Conservation (phyloP, 2,329 filamentous ascomycete species). For the Penicillium carneum region DNA sequence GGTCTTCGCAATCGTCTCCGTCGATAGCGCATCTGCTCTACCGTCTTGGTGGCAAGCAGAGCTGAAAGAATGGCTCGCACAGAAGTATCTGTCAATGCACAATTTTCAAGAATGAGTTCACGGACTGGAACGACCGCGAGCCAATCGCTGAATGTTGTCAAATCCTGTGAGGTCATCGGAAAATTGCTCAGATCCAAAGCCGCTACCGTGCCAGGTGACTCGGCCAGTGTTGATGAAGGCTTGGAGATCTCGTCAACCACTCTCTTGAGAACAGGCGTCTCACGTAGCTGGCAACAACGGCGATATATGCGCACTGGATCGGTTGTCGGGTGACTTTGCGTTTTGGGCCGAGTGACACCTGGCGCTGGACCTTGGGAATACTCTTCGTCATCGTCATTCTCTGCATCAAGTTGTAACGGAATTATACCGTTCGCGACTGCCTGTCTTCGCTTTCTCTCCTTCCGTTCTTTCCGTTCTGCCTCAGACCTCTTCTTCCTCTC, state of each 20-base stretch:
- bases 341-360: slow-evolving; percentile 53
- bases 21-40: slow-evolving; percentile 63
- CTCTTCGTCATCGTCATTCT: slow-evolving; percentile 68
- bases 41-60: slow-evolving; percentile 77
- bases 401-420: slow-evolving; percentile 80
- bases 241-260: slow-evolving; percentile 86
- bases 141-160: slow-evolving; percentile 89
- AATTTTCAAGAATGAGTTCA: slow-evolving; percentile 85
- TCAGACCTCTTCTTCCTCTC: slow-evolving; percentile 97
- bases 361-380: slow-evolving; percentile 53
- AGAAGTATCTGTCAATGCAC: slow-evolving; percentile 84
- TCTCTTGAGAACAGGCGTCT: slow-evolving; percentile 89
- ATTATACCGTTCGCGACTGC: slow-evolving; percentile 88
- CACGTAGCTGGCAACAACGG: slow-evolving; percentile 89
- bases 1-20: slow-evolving; percentile 51
- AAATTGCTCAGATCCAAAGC: slow-evolving; percentile 86
- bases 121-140: slow-evolving; percentile 90
- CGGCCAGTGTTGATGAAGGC: slow-evolving; percentile 68
- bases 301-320: slow-evolving; percentile 93
- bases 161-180: slow-evolving; percentile 80
- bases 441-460: slow-evolving; percentile 83
- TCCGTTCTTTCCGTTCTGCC: slow-evolving; percentile 88
- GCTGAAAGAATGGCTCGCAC: slow-evolving; percentile 85
- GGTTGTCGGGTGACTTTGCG: slow-evolving; percentile 77
- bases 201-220: slow-evolving; percentile 75